Evolutionary conservation across 257 asterid genomes (phyloP).

Genomic region (Fraxinus quadrangulata): DNA sequence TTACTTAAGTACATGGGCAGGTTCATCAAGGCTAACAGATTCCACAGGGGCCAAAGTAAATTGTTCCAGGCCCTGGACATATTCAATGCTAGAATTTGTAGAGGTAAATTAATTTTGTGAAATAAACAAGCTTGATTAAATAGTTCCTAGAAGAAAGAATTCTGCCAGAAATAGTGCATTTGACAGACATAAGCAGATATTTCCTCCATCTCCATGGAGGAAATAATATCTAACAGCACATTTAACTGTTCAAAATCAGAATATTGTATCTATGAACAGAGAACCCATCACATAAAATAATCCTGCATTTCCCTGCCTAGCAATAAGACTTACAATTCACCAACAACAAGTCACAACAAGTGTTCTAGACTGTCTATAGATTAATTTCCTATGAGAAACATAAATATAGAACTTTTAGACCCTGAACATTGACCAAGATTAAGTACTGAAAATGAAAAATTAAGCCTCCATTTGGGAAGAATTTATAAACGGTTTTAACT

Average conservation of each 20-base stretch:
- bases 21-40: neutral
- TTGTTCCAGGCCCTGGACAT: neutral
- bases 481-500: no score
- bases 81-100: neutral
- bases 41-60: conserved; percentile 3
- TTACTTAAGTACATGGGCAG: neutral
- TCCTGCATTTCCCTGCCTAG: neutral
- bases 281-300: neutral
- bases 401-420: neutral
- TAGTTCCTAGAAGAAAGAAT: neutral
- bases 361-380: neutral
- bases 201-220: neutral
- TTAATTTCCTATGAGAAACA: conserved; percentile 10
- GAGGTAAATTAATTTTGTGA: neutral
- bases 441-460: conserved; percentile 9
- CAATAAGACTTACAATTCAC: neutral
- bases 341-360: neutral
- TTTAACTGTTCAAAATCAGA: neutral
- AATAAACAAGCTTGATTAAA: neutral
- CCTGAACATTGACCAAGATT: neutral
- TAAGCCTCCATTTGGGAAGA: no score
- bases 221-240: conserved; percentile 1
- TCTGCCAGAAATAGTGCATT: conserved; percentile 5
- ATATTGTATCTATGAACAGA: neutral
- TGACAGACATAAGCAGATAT: neutral